phyloP scores from a whole-genome alignment of 495 filamentous ascomycete species.

The Talaromyces stipitatus region DNA sequence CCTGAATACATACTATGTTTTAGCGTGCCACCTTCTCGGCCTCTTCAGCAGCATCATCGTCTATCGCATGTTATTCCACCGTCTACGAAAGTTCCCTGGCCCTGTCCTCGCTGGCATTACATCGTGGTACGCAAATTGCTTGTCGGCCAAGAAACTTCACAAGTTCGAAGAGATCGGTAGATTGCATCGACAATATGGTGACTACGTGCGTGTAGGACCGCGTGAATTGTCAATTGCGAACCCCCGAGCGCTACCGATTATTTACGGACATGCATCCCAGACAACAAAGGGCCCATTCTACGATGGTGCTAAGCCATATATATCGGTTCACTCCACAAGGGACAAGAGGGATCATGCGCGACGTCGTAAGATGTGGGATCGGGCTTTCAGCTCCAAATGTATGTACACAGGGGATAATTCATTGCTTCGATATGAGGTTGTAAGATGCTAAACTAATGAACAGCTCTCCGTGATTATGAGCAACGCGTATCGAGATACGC shows the following conservation, averaged over 20 bases:
- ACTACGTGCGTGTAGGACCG: slow-evolving; percentile 27
- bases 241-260: slow-evolving; percentile 11
- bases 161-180: slow-evolving; percentile 25
- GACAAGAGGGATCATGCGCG: slow-evolving; percentile 9
- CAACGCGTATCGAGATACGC: slow-evolving; percentile 10
- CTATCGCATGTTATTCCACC: slow-evolving; percentile 40
- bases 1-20: neutral
- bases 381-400: slow-evolving; percentile 3
- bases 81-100: slow-evolving; percentile 35
- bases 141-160: slow-evolving; percentile 20
- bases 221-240: slow-evolving; percentile 18
- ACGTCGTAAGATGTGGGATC: slow-evolving; percentile 5
- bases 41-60: slow-evolving; percentile 37
- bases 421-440: neutral
- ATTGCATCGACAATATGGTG: slow-evolving; percentile 22
- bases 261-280: slow-evolving; percentile 16
- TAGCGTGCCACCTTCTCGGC: slow-evolving; percentile 18
- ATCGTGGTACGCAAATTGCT: slow-evolving; percentile 28
- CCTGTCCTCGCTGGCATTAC: slow-evolving; percentile 31
- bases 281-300: slow-evolving; percentile 32
- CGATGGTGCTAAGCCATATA: slow-evolving; percentile 12
- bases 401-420: neutral
- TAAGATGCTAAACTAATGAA: neutral
- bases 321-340: slow-evolving; percentile 8
- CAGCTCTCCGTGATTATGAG: slow-evolving; percentile 10